phyloP scores from a whole-genome alignment of 1,284 basidiomycete species.

The Baeospora myosura region DNA sequence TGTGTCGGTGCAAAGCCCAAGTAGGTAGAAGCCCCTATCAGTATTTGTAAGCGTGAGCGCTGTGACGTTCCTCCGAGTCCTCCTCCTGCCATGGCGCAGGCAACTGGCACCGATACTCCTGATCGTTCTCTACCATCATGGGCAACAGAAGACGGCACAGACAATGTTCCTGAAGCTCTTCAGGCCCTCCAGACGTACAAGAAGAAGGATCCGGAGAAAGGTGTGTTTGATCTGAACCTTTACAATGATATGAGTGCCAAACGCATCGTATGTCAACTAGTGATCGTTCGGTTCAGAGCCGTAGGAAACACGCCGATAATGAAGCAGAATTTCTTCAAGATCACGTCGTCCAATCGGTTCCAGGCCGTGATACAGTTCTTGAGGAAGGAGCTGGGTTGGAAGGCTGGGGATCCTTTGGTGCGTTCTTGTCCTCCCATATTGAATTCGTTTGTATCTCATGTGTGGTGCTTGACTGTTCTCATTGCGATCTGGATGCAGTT shows the following conservation, averaged over 20 bases:
- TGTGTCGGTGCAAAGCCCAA: too few species aligned
- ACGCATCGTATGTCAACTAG: too few species aligned
- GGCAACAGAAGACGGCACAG: constrained; percentile 33
- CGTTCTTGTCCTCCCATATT: constrained; percentile 22
- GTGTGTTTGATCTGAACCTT: too few species aligned
- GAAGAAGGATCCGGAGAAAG: constrained; percentile 77
- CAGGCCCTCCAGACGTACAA: constrained; percentile 78
- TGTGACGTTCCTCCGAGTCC: too few species aligned
- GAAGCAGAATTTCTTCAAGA: constrained; percentile 98
- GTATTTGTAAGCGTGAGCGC: too few species aligned
- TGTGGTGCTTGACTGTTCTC: constrained; percentile 1
- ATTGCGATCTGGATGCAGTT: constrained; percentile 50
- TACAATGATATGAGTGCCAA: too few species aligned
- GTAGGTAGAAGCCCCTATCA: too few species aligned
- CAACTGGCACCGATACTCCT: too few species aligned
- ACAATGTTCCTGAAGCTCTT: constrained; percentile 31
- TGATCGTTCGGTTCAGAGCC: constrained; percentile 95
- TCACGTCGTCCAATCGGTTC: constrained; percentile 90
- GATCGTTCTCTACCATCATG: constrained; percentile 36
- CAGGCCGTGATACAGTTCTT: constrained; percentile 94
- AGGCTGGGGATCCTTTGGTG: constrained; percentile 82
- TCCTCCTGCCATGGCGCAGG: too few species aligned
- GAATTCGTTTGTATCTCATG: constrained; percentile 1
- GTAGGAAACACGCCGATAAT: constrained; percentile 98
- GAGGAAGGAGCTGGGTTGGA: constrained; percentile 86